A percentile compares a stretch with the other conserved stretches of the same genome.
These are phyloP conservation scores for Cinchona pubescens DNA, from an alignment of 257 asterid species.

Conservation along the genomic window DNA sequence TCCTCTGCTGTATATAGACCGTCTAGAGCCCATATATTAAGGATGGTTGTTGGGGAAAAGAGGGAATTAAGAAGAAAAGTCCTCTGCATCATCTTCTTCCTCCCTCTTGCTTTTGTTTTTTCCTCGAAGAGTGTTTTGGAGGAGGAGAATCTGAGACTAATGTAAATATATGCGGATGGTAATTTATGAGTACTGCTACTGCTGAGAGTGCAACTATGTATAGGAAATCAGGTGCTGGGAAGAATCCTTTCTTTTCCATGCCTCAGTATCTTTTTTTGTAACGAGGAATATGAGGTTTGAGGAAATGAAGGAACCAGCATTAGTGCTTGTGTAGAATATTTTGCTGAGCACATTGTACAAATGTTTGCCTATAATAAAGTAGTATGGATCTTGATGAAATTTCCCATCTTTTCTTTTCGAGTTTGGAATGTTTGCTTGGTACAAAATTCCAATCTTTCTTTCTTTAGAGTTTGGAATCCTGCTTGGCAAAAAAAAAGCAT, in stretches of 20 bases:
- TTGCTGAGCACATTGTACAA: conserved; percentile 6
- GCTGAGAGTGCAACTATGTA: neutral
- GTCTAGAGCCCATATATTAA: neutral
- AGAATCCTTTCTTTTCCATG: conserved; percentile 10
- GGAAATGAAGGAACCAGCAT: conserved; percentile 1
- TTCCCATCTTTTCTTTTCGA: neutral
- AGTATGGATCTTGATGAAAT: conserved; percentile 9
- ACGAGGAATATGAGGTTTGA: neutral
- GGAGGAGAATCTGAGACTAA: conserved; percentile 19
- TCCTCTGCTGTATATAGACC: conserved; percentile 12
- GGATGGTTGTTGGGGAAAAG: conserved; percentile 10
- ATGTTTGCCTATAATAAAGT: neutral
- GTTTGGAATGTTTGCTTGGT: too few relatives aligned
- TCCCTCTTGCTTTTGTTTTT: neutral
- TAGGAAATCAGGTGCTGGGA: conserved; percentile 2
- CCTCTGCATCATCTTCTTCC: neutral
- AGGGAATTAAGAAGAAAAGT: conserved; percentile 5
- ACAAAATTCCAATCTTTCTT: too few relatives aligned
- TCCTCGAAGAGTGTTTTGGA: conserved; percentile 9
- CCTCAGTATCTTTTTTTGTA: neutral
- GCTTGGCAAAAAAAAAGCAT: neutral
- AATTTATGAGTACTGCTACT: neutral
- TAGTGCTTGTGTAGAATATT: conserved; percentile 2
- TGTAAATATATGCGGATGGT: conserved; percentile 13
- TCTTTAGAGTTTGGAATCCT: neutral